Evolutionary conservation across 352 stramenopile genomes (phyloP), one percentile per base, ranked within the genome.

Genomic region (Phytophthora idaei): DNA sequence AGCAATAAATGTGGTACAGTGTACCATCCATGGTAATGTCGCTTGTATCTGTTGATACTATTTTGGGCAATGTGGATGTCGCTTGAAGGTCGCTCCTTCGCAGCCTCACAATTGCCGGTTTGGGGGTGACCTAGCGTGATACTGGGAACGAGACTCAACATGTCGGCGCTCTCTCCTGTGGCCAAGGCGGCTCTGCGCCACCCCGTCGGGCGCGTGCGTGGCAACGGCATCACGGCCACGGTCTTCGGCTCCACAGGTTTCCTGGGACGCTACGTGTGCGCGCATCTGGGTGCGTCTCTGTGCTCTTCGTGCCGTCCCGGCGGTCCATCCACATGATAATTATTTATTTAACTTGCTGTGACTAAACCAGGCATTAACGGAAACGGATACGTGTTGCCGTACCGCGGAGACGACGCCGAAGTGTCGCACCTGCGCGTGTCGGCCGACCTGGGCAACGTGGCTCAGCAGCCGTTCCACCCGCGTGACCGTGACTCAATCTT

Each of bases 161-260:
- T 94, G 86, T 96, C 88, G 78, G 79, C 80, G 65, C 77, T 96
- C 64, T 92, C 86, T 71, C 83, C 88, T 48, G 83, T 93, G 54
- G 76, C 83, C 57, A 86, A 83, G 64, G 86, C 88, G 62, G 57
- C 86, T 61, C 74, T 95, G 71, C 87, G 87, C 71, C 81, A 92
- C 77, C 85, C 89, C 39, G 71, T 80, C 45, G 90, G 90, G 36
- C 86, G 92, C 61, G 75, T 81, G 44, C 76, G 81, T 62, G 83
- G 76, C 60, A 73, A 93, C 59, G 93, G 90, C 37, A 80, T 98
- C 64, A 98, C 91, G n/a, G 92, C 96, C 48, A 89, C 94, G 5
- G 86, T 99, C 52, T 99, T 99, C 73, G 97, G 97, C 57, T 89
- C 82, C 55, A 97, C 89, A 52, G 97, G 97, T 42, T 98, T 98